Conservation (phyloP, 1,139 yeast species). For the Hemisphaericaspora subhashii region DNA sequence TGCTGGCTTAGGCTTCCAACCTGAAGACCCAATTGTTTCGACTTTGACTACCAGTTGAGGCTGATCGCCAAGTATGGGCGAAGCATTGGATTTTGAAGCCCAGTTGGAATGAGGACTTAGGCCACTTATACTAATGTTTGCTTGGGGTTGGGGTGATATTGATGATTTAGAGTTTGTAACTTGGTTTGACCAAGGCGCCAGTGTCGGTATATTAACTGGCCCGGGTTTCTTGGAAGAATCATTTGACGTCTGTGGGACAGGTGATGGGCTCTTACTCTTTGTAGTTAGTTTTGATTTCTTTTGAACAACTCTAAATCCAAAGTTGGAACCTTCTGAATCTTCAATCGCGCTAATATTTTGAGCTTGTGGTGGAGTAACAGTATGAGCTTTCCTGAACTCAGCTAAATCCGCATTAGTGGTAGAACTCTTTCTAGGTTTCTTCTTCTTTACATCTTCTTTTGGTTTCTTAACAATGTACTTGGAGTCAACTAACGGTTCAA, state of each 20-base stretch:
- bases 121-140: slow-evolving; percentile 14
- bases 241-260: neutral
- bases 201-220: neutral
- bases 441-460: slow-evolving; percentile 20
- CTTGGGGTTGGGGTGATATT: slow-evolving; percentile 1
- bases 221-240: no score
- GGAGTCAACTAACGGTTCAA: slow-evolving; percentile 52
- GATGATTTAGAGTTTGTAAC: no score
- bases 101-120: slow-evolving; percentile 34
- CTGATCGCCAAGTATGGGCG: slow-evolving; percentile 17
- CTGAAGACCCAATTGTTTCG: neutral
- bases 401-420: slow-evolving; percentile 21
- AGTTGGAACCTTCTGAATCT: slow-evolving; percentile 29
- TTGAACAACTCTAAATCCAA: slow-evolving; percentile 33
- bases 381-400: slow-evolving; percentile 22
- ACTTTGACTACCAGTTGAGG: neutral
- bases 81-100: slow-evolving; percentile 24
- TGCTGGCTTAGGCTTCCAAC: slow-evolving; percentile 17
- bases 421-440: slow-evolving; percentile 32
- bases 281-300: slow-evolving; percentile 15
- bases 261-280: slow-evolving; percentile 14
- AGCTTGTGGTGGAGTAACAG: slow-evolving; percentile 4
- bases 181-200: neutral
- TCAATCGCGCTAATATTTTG: slow-evolving; percentile 22
- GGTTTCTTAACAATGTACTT: slow-evolving; percentile 22